phyloP scores from a whole-genome alignment of 345 rosid species.

The Salix exigua region DNA sequence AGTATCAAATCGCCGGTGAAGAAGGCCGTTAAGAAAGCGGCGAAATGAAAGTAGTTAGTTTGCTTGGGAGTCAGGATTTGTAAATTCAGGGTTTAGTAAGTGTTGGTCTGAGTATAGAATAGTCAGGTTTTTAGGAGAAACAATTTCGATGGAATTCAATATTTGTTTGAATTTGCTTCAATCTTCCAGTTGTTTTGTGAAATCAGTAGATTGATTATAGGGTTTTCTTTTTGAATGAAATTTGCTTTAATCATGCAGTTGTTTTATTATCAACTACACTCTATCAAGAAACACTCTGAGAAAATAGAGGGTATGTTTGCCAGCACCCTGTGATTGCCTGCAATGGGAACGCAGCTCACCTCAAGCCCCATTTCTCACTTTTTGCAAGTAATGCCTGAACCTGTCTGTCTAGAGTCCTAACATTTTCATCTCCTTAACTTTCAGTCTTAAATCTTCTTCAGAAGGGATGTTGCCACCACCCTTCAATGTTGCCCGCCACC shows the following conservation, averaged over 20 bases:
- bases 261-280: too few relatives aligned
- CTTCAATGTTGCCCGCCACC: constrained; percentile 47
- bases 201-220: neutral
- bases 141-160: neutral
- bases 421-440: constrained; percentile 52
- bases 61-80: neutral
- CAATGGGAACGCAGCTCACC: neutral
- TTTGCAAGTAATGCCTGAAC: neutral
- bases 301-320: too few relatives aligned
- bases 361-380: neutral
- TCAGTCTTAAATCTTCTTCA: constrained; percentile 50
- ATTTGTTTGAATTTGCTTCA: neutral
- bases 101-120: neutral
- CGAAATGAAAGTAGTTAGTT: neutral
- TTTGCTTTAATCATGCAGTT: too few relatives aligned
- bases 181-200: neutral
- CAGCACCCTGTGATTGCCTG: too few relatives aligned
- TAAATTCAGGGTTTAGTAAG: neutral
- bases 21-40: neutral
- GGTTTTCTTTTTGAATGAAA: neutral
- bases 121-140: neutral
- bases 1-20: constrained; percentile 15
- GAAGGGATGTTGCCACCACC: constrained; percentile 41
- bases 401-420: constrained; percentile 39
- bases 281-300: too few relatives aligned